Conservation (phyloP, 371 early-diverging fungal genomes). For the Mortierella sp. region DNA sequence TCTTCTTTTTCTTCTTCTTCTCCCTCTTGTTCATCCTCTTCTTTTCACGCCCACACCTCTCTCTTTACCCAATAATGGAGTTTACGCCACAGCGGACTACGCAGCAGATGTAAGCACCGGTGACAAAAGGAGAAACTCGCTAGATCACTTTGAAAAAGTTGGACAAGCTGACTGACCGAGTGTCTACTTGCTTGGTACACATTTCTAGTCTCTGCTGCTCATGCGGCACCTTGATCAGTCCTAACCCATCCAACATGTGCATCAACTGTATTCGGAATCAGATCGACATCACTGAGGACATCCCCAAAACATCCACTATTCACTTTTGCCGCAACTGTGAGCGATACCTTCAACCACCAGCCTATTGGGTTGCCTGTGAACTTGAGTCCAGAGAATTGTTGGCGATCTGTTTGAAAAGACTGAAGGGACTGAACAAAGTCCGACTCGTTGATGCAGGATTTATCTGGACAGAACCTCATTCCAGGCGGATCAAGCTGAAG, state of each 20-base stretch:
- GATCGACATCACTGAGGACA: constrained; percentile 97
- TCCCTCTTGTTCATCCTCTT: too few relatives aligned
- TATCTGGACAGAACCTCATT: constrained; percentile 99
- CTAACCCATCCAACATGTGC: constrained; percentile 99
- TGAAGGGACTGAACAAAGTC: constrained; percentile 91
- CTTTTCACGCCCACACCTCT: too few relatives aligned
- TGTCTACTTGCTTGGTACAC: neutral
- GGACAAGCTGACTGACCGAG: neutral
- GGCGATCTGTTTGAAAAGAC: constrained; percentile 93
- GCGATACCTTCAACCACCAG: constrained; percentile 97
- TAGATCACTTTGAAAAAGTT: neutral
- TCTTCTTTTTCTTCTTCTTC: too few relatives aligned
- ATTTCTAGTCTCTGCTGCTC: constrained; percentile 86
- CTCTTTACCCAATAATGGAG: too few relatives aligned
- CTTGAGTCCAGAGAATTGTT: constrained; percentile 96
- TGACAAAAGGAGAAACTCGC: neutral
- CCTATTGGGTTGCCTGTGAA: constrained; percentile 89
- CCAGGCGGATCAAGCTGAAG: constrained; percentile 94
- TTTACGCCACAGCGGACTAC: neutral
- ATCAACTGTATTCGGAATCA: constrained; percentile 96
- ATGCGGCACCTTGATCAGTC: constrained; percentile 97
- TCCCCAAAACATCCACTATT: constrained; percentile 94
- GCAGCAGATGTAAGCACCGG: constrained; percentile 1
- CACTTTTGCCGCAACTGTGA: constrained; percentile 98
- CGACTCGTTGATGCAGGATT: constrained; percentile 98